A percentile compares a stretch with the other conserved stretches of the same genome.
Conservation (phyloP, 768 basidiomycete species). For the Coprinopsis cinerea region DNA sequence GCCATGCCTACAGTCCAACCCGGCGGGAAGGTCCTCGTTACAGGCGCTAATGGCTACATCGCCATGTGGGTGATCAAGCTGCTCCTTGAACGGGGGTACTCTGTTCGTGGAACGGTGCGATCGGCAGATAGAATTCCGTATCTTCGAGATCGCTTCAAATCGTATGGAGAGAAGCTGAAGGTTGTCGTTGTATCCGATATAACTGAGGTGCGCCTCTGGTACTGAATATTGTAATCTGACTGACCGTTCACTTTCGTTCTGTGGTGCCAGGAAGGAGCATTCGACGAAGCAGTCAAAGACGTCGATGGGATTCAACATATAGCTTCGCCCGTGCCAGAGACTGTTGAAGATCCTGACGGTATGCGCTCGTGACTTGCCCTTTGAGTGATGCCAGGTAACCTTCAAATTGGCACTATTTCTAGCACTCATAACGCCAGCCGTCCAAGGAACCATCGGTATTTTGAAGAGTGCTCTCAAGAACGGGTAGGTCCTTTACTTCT, state of each 20-base stretch:
- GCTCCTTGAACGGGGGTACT: conserved; percentile 23
- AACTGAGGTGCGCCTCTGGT: not conserved
- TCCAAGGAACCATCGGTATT: conserved; percentile 60
- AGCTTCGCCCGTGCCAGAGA: conserved; percentile 53
- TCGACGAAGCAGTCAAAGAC: conserved; percentile 72
- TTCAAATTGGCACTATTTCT: not conserved
- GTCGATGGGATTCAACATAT: conserved; percentile 67
- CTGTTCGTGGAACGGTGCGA: conserved; percentile 24
- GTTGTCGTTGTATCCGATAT: not conserved
- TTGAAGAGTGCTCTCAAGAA: conserved; percentile 51
- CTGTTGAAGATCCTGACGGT: conserved; percentile 37
- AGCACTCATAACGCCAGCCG: conserved; percentile 67
- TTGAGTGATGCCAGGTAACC: not conserved
- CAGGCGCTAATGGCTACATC: conserved; percentile 26
- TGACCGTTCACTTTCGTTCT: not conserved
- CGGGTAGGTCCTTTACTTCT: conserved; percentile 26
- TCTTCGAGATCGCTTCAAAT: conserved; percentile 17
- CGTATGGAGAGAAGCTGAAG: not conserved
- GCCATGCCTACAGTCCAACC: not conserved
- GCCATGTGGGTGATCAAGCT: conserved; percentile 23
- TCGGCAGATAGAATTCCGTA: conserved; percentile 18
- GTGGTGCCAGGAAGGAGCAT: conserved; percentile 49
- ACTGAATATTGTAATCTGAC: not conserved
- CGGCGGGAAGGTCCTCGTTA: conserved; percentile 7
- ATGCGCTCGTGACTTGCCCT: no score